Evolutionary conservation across 768 basidiomycete species (phyloP), one percentile per base, ranked within the genome.

Genomic region (Russula foetens): DNA sequence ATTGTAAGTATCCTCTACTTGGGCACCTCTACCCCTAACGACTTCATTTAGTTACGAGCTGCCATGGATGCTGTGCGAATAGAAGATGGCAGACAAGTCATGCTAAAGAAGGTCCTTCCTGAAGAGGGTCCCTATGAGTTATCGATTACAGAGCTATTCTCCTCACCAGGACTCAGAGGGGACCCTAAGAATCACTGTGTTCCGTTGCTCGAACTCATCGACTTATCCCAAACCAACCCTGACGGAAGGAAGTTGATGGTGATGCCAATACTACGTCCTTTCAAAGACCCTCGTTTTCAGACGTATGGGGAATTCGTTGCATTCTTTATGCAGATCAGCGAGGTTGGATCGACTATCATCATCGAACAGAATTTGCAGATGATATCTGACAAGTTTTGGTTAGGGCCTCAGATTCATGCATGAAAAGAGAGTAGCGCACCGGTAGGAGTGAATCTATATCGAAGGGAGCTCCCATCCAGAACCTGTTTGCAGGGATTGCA

Each of bases 251-350:
- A 46, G 29, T 19, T 67, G 7, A 64, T 67, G 38, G 66, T 67
- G 17, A 52, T 67, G 48, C 66, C 66, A 35, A 59, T 56, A 4
- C 43, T 67, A 11, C 66, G 66, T 1, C 45, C 56, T 6, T 56
- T 64, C 49, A 60, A 59, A 15, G 39, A 67, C 24, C 66, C 66
- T 23, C 58, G 26, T n/a, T 58, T 67, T 44, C 53, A 56, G 41
- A 60, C 66, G 8, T 49, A 65, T 23, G 62, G 66, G 35, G 66
- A 67, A 49, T 67, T 56, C 41, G 49, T 67, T 1, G 62, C 53
- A 1, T 67, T 67, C 44, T 59, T 67, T 31, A 39, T 17, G 52
- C 66, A 60, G 26, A 60, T 62, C 7, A 33, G 43, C 44, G 60
- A 62, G 60, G 55, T 62, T 19, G 38, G 50, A 21, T 23, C 47